These are phyloP conservation scores for Coemansia sp. DNA, from an alignment of 192 early-diverging fungal species.

Conservation along the genomic window DNA sequence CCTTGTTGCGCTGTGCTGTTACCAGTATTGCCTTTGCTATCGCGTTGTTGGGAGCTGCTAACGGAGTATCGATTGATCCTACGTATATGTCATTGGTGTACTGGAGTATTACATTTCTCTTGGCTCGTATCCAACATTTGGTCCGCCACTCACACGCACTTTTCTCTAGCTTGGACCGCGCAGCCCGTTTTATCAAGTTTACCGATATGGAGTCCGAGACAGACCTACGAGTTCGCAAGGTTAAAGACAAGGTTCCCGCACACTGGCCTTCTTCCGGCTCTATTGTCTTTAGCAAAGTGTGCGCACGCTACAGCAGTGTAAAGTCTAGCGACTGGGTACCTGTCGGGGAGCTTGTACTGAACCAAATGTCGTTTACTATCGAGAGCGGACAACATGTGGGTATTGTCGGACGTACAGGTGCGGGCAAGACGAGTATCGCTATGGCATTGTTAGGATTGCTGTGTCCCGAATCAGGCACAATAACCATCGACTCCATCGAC, in stretches of 20 bases:
- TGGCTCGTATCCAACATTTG: constrained; percentile 47
- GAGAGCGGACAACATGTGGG: constrained; percentile 72
- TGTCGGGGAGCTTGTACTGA: constrained; percentile 52
- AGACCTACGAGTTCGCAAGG: not conserved
- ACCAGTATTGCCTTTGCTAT: constrained; percentile 25
- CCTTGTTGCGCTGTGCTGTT: constrained; percentile 27
- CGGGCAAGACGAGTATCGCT: constrained; percentile 74
- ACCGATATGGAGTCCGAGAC: constrained; percentile 3
- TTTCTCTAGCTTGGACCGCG: constrained; percentile 11
- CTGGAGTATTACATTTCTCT: constrained; percentile 20
- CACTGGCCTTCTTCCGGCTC: constrained; percentile 62
- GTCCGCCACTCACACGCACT: constrained; percentile 36
- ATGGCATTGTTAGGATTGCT: constrained; percentile 70
- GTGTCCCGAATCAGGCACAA: constrained; percentile 45
- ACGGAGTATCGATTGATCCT: not conserved
- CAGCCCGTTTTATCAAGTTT: constrained; percentile 17
- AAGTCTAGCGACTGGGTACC: not conserved
- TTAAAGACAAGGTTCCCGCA: not conserved
- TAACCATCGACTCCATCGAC: constrained; percentile 78
- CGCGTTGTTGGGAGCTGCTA: constrained; percentile 11
- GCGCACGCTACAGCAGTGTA: constrained; percentile 59
- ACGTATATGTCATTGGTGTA: constrained; percentile 23
- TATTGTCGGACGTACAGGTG: constrained; percentile 84
- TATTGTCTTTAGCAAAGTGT: constrained; percentile 61
- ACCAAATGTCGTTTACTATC: constrained; percentile 63